These are phyloP conservation scores for Pilaira anomala DNA, from an alignment of 192 early-diverging fungal species.

Conservation along the genomic window DNA sequence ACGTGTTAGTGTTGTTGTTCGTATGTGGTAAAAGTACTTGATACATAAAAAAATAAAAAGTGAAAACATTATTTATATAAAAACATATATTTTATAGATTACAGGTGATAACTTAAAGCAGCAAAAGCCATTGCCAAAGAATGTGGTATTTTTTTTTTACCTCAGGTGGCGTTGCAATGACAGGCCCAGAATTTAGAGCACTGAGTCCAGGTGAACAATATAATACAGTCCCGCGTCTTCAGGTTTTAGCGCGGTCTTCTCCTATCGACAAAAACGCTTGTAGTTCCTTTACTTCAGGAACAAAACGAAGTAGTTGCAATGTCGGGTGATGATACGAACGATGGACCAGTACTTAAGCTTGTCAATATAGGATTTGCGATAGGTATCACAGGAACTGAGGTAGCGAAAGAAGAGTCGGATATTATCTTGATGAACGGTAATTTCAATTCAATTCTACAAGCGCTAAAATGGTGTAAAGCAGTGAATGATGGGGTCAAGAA, in stretches of 20 bases:
- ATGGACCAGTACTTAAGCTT: constrained; percentile 81
- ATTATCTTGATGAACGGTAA: constrained; percentile 90
- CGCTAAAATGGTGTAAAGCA: constrained; percentile 77
- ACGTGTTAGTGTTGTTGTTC: constrained; percentile 80
- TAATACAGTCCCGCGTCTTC: constrained; percentile 63
- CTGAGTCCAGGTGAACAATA: constrained; percentile 64
- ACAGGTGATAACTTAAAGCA: constrained; percentile 83
- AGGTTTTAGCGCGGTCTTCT: constrained; percentile 85
- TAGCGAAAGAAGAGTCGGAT: constrained; percentile 79
- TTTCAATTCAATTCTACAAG: constrained; percentile 78
- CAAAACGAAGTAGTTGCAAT: constrained; percentile 69
- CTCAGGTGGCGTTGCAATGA: constrained; percentile 69
- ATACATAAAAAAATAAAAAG: neutral
- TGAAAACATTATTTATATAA: constrained; percentile 51
- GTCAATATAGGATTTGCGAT: constrained; percentile 93
- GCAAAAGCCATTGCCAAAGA: constrained; percentile 87
- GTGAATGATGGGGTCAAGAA: constrained; percentile 85
- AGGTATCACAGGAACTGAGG: constrained; percentile 88
- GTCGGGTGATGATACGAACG: constrained; percentile 88
- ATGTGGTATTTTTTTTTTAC: constrained; percentile 85
- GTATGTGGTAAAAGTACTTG: constrained; percentile 52
- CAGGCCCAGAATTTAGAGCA: constrained; percentile 75
- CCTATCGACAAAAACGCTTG: constrained; percentile 89
- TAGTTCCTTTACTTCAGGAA: constrained; percentile 72
- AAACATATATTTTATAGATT: constrained; percentile 43